Evolutionary conservation across 1,284 basidiomycete species (phyloP).

Genomic region (Mrakiaceae sp.): DNA sequence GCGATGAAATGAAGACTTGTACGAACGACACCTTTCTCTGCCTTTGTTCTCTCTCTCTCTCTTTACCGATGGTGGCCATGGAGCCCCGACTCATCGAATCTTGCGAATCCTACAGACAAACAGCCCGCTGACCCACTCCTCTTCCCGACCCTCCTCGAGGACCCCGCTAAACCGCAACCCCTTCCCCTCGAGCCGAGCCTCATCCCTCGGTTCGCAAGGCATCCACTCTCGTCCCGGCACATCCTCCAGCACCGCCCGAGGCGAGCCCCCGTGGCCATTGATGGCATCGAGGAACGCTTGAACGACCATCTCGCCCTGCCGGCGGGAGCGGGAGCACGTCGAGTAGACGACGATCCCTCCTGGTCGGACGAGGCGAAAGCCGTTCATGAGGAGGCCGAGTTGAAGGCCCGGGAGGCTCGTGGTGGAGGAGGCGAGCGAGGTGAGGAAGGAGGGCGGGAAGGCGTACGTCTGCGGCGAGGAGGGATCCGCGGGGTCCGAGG

Average conservation of each 20-base stretch:
- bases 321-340: constrained; percentile 8
- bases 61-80: too few relatives aligned
- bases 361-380: constrained; percentile 11
- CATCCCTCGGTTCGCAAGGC: constrained; percentile 8
- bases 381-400: constrained; percentile 11
- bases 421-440: constrained; percentile 6
- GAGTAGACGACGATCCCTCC: constrained; percentile 13
- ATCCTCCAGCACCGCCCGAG: constrained; percentile 6
- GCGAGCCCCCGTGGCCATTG: neutral
- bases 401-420: constrained; percentile 9
- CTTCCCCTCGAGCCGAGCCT: constrained; percentile 4
- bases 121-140: constrained; percentile 15
- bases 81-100: neutral
- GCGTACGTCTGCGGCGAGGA: neutral
- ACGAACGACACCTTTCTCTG: neutral
- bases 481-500: neutral
- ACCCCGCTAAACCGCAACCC: constrained; percentile 8
- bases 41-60: too few relatives aligned
- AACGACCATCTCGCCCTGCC: constrained; percentile 13
- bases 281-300: constrained; percentile 8
- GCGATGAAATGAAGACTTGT: neutral
- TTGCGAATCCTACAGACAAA: constrained; percentile 15
- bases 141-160: constrained; percentile 9
- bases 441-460: constrained; percentile 11
- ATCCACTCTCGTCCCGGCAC: constrained; percentile 8